phyloP scores from a whole-genome alignment of 2,329 filamentous ascomycete genomes.

The Rutstroemia sydowiana region DNA sequence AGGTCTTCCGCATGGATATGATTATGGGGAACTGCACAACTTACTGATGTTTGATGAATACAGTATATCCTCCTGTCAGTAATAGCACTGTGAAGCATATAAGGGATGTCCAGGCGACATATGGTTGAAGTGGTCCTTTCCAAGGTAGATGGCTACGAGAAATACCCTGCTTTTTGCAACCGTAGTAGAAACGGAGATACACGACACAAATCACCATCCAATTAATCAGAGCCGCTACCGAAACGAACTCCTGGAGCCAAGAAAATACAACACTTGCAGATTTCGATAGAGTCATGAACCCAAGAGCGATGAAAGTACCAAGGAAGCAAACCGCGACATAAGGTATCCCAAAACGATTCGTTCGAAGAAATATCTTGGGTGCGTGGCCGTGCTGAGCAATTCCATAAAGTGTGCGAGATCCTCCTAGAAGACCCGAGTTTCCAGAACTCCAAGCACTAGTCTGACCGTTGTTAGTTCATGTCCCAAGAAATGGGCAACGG shows the following conservation, averaged over 20 bases:
- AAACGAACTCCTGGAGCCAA: slow-evolving; percentile 56
- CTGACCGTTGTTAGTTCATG: too few relatives aligned
- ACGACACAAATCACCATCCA: slow-evolving; percentile 55
- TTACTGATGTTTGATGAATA: slow-evolving; percentile 49
- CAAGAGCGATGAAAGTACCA: slow-evolving; percentile 51
- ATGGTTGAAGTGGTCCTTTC: slow-evolving; percentile 38
- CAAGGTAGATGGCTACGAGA: slow-evolving; percentile 46
- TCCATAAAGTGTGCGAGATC: slow-evolving; percentile 52
- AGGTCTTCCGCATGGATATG: too few relatives aligned
- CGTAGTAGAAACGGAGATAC: slow-evolving; percentile 48
- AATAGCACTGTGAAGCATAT: slow-evolving; percentile 56
- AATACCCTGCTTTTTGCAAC: slow-evolving; percentile 49
- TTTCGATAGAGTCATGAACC: slow-evolving; percentile 58
- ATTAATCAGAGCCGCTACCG: slow-evolving; percentile 54
- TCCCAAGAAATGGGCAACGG: too few relatives aligned
- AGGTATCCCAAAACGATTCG: slow-evolving; percentile 48
- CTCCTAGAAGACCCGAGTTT: slow-evolving; percentile 52
- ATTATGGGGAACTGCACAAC: background rate
- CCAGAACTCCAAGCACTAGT: slow-evolving; percentile 64
- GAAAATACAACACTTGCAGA: slow-evolving; percentile 54
- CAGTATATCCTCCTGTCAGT: slow-evolving; percentile 60
- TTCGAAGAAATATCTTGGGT: slow-evolving; percentile 44
- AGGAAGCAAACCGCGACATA: slow-evolving; percentile 51
- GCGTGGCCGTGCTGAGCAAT: slow-evolving; percentile 49
- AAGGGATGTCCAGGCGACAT: slow-evolving; percentile 54